Evolutionary conservation across 1,284 basidiomycete genomes (phyloP).

Genomic region (Trichosporon ovoides): DNA sequence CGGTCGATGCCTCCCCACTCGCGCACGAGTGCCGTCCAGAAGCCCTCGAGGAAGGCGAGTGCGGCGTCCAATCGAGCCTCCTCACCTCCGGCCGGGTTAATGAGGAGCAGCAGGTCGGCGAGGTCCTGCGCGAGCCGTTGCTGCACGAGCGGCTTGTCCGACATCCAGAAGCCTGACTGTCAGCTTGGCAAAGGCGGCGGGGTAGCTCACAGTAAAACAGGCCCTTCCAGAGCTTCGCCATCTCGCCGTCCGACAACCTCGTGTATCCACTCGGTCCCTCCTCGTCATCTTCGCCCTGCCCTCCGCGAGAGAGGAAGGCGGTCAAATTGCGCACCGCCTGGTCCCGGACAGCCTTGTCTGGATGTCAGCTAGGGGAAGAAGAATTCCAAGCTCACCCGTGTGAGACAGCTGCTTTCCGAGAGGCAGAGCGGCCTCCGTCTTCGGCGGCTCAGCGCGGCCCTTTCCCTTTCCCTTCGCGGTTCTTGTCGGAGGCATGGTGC

Average conservation of each 20-base stretch:
- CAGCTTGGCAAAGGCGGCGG: neutral
- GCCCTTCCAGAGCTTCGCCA: conserved; percentile 94
- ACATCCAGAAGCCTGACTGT: conserved; percentile 91
- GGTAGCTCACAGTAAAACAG: conserved; percentile 81
- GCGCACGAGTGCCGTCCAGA: conserved; percentile 81
- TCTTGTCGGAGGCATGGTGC: conserved; percentile 3
- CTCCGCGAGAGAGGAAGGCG: conserved; percentile 63
- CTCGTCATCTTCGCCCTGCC: conserved; percentile 49
- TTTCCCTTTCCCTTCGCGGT: conserved; percentile 28
- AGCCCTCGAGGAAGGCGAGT: conserved; percentile 73
- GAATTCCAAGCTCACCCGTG: conserved; percentile 59
- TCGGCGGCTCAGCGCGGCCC: conserved; percentile 28
- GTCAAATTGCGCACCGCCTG: conserved; percentile 5
- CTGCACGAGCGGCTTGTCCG: conserved; percentile 94
- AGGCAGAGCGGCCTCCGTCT: conserved; percentile 51
- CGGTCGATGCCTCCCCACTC: conserved; percentile 93
- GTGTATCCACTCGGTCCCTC: conserved; percentile 23
- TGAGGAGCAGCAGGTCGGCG: conserved; percentile 69
- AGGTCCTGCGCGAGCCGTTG: conserved; percentile 83
- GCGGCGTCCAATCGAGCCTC: conserved; percentile 51
- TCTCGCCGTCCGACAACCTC: conserved; percentile 62
- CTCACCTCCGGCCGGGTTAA: conserved; percentile 50
- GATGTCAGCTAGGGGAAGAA: neutral
- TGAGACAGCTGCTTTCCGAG: conserved; percentile 85
- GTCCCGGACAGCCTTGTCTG: conserved; percentile 74